Evolutionary conservation across 225 moss, liverwort and hornwort genomes (phyloP).

Genomic region (Polytrichum formosum): DNA sequence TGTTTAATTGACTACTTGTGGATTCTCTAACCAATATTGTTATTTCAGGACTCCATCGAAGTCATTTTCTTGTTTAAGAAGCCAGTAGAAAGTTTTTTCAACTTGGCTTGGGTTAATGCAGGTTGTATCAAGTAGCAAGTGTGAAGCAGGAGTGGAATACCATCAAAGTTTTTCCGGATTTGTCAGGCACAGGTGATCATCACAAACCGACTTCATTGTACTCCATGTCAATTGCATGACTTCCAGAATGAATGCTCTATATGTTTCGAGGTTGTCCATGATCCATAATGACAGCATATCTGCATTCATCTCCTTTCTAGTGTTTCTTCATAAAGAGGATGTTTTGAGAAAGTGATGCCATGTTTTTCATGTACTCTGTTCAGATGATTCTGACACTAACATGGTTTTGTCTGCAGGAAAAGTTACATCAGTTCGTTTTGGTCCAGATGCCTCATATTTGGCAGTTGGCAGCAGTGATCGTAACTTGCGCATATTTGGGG

Average conservation of each 20-base stretch:
- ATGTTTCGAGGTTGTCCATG: too few relatives aligned
- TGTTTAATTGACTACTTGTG: too few relatives aligned
- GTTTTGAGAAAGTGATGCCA: not conserved
- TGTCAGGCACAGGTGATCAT: slow-evolving; percentile 85
- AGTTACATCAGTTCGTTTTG: slow-evolving; percentile 86
- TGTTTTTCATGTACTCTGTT: not conserved
- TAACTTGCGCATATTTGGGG: slow-evolving; percentile 82
- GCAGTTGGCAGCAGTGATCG: slow-evolving; percentile 89
- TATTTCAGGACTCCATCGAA: too few relatives aligned
- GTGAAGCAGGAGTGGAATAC: slow-evolving; percentile 99
- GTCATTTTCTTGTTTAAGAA: too few relatives aligned
- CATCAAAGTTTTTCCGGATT: slow-evolving; percentile 90
- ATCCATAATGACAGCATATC: too few relatives aligned
- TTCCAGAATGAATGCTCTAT: too few relatives aligned
- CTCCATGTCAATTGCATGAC: too few relatives aligned
- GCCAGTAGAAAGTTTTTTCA: not conserved
- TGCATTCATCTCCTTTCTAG: too few relatives aligned
- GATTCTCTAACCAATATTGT: too few relatives aligned
- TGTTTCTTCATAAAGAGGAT: not conserved
- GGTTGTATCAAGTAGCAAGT: slow-evolving; percentile 93
- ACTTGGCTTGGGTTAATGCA: slow-evolving; percentile 15
- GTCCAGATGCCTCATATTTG: slow-evolving; percentile 90
- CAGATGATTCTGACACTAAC: not conserved
- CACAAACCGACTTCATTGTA: too few relatives aligned
- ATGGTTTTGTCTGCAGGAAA: slow-evolving; percentile 53